Evolutionary conservation across 202 grass and related monocot species (phyloP).

Genomic region (Zizania palustris): DNA sequence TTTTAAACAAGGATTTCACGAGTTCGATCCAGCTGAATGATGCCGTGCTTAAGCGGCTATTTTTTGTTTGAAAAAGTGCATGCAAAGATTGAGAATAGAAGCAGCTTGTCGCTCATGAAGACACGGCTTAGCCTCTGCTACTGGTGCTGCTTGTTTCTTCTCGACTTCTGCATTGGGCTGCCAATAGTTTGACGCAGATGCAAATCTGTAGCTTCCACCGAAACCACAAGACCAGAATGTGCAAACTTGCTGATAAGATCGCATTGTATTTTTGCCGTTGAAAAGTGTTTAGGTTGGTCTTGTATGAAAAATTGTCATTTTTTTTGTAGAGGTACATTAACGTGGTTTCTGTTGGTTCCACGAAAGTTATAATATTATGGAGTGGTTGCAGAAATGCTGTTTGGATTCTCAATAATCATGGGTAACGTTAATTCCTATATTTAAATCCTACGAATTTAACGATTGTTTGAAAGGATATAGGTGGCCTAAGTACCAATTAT

Average conservation of each 20-base stretch:
- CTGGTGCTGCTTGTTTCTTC: no score
- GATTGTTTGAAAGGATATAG: no score
- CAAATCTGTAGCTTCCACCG: neutral
- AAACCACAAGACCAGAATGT: no score
- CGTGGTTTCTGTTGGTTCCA: neutral
- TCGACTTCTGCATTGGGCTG: neutral
- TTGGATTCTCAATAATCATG: no score
- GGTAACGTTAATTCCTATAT: no score
- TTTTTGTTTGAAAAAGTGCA: neutral
- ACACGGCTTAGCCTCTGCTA: neutral
- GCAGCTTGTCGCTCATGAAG: constrained; percentile 1
- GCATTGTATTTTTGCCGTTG: neutral
- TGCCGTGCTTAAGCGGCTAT: neutral
- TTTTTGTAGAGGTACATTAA: neutral
- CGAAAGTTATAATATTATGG: no score
- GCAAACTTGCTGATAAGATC: neutral
- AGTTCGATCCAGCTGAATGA: constrained; percentile 71
- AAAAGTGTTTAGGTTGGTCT: neutral
- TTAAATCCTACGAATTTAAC: no score
- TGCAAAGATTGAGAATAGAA: neutral
- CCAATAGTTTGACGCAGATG: neutral
- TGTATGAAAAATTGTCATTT: neutral
- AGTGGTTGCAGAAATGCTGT: no score
- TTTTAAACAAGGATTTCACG: constrained; percentile 68
- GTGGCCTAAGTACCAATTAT: no score